phyloP scores from a whole-genome alignment of 768 basidiomycete genomes.

The Suillus lakei region DNA sequence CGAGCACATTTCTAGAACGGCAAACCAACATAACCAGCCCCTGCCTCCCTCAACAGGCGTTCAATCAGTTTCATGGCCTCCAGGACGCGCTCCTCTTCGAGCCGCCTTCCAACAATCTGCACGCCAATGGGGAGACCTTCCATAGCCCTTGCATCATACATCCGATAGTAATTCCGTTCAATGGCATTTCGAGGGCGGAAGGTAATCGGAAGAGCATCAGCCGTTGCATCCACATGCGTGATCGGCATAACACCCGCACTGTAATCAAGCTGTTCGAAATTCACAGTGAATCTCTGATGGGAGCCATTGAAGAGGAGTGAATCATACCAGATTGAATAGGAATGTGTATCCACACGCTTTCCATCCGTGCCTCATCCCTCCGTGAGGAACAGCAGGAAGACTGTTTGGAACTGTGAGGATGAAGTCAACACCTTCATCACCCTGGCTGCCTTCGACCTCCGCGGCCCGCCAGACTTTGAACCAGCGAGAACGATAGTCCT shows the following conservation, averaged over 20 bases:
- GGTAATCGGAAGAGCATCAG: slow-evolving; percentile 35
- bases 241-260: slow-evolving; percentile 52
- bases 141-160: slow-evolving; percentile 48
- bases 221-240: slow-evolving; percentile 37
- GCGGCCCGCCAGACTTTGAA: slow-evolving; percentile 37
- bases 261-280: slow-evolving; percentile 44
- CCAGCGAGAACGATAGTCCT: slow-evolving; percentile 48
- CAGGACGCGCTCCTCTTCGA: slow-evolving; percentile 53
- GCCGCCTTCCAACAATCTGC: slow-evolving; percentile 46
- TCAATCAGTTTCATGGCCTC: slow-evolving; percentile 50
- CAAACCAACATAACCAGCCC: slow-evolving; percentile 31
- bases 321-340: slow-evolving; percentile 66
- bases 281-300: neutral
- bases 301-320: neutral
- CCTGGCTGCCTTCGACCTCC: slow-evolving; percentile 26
- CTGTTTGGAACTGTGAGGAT: slow-evolving; percentile 64
- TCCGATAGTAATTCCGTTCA: slow-evolving; percentile 44
- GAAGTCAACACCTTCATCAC: slow-evolving; percentile 60
- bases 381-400: slow-evolving; percentile 62
- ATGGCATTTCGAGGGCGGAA: slow-evolving; percentile 38
- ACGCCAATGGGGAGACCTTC: slow-evolving; percentile 50
- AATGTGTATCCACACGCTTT: slow-evolving; percentile 68
- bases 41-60: slow-evolving; percentile 26
- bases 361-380: slow-evolving; percentile 55
- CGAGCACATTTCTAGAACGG: slow-evolving; percentile 14